Evolutionary conservation across 1,284 basidiomycete species (phyloP).

Genomic region (Trichosporon sp.): DNA sequence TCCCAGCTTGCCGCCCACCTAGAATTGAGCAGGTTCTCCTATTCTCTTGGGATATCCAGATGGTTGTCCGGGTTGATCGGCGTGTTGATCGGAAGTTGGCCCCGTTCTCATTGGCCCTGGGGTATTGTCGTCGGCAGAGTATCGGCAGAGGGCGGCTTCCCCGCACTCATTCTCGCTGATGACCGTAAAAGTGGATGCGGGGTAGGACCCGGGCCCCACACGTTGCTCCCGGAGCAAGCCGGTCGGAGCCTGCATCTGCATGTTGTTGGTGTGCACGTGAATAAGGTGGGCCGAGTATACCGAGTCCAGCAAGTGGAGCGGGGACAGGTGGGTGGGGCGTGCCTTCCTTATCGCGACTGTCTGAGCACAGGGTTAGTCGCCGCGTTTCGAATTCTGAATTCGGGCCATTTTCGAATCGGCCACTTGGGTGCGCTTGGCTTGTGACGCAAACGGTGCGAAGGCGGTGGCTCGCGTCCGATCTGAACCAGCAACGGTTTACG

Average conservation of each 20-base stretch:
- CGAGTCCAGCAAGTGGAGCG: neutral
- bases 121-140: too few relatives aligned
- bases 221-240: too few relatives aligned
- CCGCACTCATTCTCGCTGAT: neutral
- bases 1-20: too few relatives aligned
- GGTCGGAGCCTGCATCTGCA: neutral
- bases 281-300: neutral
- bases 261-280: neutral
- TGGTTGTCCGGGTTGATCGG: too few relatives aligned
- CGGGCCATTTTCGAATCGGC: conserved; percentile 6
- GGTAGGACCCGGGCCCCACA: too few relatives aligned
- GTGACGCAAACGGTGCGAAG: neutral
- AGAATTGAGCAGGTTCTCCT: too few relatives aligned
- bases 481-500: neutral
- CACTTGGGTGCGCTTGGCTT: neutral
- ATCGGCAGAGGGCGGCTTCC: too few relatives aligned
- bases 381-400: neutral
- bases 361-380: neutral
- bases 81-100: too few relatives aligned
- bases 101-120: too few relatives aligned
- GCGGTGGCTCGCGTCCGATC: neutral
- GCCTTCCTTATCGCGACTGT: neutral
- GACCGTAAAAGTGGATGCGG: neutral
- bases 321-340: neutral
- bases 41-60: too few relatives aligned